Evolutionary conservation across 495 filamentous ascomycete species (phyloP).

Genomic region (Talaromyces wortmannii): DNA sequence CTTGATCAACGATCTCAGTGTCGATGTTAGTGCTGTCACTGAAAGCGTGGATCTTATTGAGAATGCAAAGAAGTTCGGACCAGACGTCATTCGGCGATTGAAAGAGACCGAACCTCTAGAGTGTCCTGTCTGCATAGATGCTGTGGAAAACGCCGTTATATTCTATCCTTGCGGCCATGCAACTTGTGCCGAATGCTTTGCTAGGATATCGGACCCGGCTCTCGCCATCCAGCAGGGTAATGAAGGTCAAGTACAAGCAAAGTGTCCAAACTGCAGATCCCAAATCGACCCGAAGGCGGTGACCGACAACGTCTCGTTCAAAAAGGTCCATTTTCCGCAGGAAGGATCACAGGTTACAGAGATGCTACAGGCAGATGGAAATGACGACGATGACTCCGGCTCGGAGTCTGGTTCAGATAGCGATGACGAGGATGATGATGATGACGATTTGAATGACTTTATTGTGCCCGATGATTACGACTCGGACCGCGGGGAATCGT

Average conservation of each 20-base stretch:
- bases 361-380: constrained; percentile 27
- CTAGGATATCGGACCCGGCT: constrained; percentile 59
- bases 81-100: constrained; percentile 60
- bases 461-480: constrained; percentile 44
- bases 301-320: constrained; percentile 69
- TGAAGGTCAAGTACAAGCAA: constrained; percentile 45
- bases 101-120: constrained; percentile 52
- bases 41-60: constrained; percentile 58
- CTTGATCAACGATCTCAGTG: constrained; percentile 70
- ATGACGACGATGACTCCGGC: constrained; percentile 33
- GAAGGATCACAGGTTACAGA: constrained; percentile 21
- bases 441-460: constrained; percentile 49
- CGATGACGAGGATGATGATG: constrained; percentile 32
- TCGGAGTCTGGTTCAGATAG: constrained; percentile 22
- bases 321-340: constrained; percentile 60
- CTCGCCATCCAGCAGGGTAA: constrained; percentile 47
- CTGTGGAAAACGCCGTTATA: constrained; percentile 65
- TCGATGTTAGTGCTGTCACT: constrained; percentile 41
- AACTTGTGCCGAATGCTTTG: constrained; percentile 73
- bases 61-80: constrained; percentile 56
- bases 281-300: constrained; percentile 57
- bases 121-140: constrained; percentile 81
- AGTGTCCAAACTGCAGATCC: constrained; percentile 73
- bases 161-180: constrained; percentile 83
- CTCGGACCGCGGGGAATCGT: constrained; percentile 20